Conservation (phyloP, 2,329 filamentous ascomycete genomes). For the Sordariomycetes sp. region DNA sequence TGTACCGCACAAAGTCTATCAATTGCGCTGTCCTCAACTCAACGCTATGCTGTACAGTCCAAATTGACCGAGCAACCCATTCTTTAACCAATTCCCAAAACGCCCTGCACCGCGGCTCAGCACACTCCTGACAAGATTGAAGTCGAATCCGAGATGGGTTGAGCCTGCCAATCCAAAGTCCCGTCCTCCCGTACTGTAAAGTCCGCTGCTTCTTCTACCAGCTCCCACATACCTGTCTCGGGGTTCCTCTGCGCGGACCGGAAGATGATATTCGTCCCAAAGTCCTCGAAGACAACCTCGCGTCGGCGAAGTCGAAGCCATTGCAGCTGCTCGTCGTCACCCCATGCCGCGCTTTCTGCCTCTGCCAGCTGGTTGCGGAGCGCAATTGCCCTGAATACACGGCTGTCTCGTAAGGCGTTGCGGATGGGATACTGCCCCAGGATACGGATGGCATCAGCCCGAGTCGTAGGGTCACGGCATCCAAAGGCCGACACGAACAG, state of each 20-base stretch:
- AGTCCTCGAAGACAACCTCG: conserved; percentile 28
- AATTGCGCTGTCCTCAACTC: no score
- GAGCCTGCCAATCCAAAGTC: conserved; percentile 21
- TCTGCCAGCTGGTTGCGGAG: conserved; percentile 27
- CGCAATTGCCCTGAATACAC: conserved; percentile 27
- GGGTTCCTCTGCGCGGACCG: conserved; percentile 22
- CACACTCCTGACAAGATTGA: conserved; percentile 20
- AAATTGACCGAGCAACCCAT: no score
- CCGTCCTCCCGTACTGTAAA: conserved; percentile 19
- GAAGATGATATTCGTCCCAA: conserved; percentile 25
- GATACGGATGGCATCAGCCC: conserved; percentile 29
- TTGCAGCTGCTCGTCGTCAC: conserved; percentile 23
- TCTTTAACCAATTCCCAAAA: no score
- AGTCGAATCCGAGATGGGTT: conserved; percentile 23
- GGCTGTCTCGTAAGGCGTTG: conserved; percentile 33
- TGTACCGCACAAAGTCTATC: no score
- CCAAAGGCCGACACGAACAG: conserved; percentile 30
- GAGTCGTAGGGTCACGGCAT: conserved; percentile 26
- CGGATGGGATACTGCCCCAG: conserved; percentile 29
- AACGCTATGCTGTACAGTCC: no score
- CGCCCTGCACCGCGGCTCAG: no score
- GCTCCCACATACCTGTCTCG: conserved; percentile 21
- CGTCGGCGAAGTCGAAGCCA: conserved; percentile 27
- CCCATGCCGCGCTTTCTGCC: conserved; percentile 14
- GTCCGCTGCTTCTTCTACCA: conserved; percentile 26